Percentiles rank a stretch among this genome's conserved stretches.
Evolutionary conservation across 108 stramenopile genomes (phyloP).

Genomic region (Fistulifera solaris): DNA sequence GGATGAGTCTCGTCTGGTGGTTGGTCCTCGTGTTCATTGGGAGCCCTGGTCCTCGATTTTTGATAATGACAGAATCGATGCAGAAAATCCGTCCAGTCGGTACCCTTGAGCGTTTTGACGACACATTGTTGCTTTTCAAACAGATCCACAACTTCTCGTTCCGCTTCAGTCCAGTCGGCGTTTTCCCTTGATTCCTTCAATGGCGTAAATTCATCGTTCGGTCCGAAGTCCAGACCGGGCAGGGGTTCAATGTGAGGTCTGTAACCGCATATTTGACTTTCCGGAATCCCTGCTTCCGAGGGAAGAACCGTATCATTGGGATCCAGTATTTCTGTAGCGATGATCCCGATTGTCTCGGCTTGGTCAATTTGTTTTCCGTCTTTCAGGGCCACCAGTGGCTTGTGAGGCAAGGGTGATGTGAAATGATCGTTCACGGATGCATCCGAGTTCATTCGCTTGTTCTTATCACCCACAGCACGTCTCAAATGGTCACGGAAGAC

Average conservation of each 20-base stretch:
- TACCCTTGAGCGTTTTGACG: conserved; percentile 75
- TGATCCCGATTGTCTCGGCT: neutral
- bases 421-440: neutral
- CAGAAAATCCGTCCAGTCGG: conserved; percentile 74
- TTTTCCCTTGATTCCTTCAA: conserved; percentile 18
- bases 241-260: conserved; percentile 64
- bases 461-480: conserved; percentile 16
- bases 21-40: conserved; percentile 25
- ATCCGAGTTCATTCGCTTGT: neutral
- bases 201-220: conserved; percentile 46
- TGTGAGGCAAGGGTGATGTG: neutral
- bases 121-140: conserved; percentile 48
- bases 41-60: conserved; percentile 5
- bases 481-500: conserved; percentile 83
- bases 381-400: neutral
- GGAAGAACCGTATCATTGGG: conserved; percentile 4
- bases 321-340: conserved; percentile 2
- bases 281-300: conserved; percentile 3
- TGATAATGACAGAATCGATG: conserved; percentile 36
- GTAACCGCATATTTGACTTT: conserved; percentile 51
- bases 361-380: neutral
- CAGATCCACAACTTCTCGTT: conserved; percentile 54
- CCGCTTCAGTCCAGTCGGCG: conserved; percentile 41
- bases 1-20: conserved; percentile 23
- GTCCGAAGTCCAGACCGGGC: conserved; percentile 45